Evolutionary conservation across 2,329 filamentous ascomycete genomes (phyloP).

Genomic region (Aspergillus aculeatinus): DNA sequence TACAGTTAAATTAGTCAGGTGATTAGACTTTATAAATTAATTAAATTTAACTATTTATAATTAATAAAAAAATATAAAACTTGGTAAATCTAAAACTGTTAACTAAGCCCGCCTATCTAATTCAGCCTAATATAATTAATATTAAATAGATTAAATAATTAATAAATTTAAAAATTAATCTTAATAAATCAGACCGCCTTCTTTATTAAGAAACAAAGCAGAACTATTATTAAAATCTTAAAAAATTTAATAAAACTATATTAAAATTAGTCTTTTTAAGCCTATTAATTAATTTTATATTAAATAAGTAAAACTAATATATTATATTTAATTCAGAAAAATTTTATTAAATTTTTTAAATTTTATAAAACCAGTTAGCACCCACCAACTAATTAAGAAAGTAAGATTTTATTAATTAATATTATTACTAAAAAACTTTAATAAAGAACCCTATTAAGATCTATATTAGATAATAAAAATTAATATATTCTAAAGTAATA

Average conservation of each 20-base stretch:
- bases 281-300: neutral
- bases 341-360: neutral
- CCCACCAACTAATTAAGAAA: neutral
- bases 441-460: neutral
- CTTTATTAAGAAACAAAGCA: neutral
- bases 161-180: neutral
- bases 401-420: neutral
- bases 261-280: neutral
- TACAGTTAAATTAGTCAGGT: no score
- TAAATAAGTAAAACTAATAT: neutral
- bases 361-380: neutral
- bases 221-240: neutral
- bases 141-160: no score
- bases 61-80: no score
- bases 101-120: no score
- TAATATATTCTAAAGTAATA: neutral
- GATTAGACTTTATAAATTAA: no score
- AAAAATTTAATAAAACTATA: neutral
- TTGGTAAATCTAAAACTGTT: no score
- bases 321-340: neutral
- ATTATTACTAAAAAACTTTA: neutral
- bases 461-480: neutral
- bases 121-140: no score
- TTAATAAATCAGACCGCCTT: neutral
- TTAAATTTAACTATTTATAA: no score